These are phyloP conservation scores for Nicotiana knightiana DNA, from an alignment of 257 asterid species.

Conservation along the genomic window DNA sequence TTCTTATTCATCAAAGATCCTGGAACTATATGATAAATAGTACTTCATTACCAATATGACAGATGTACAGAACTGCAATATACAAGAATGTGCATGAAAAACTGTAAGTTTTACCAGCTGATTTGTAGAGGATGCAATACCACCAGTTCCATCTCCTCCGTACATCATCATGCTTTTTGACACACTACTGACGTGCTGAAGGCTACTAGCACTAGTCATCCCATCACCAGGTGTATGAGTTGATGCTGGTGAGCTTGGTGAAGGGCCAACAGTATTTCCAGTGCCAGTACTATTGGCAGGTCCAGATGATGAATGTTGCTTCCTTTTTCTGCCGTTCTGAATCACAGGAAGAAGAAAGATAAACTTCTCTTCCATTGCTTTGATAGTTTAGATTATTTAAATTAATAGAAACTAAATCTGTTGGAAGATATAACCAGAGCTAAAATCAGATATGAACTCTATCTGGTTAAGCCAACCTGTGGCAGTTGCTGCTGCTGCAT, in stretches of 20 bases:
- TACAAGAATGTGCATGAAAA: not conserved
- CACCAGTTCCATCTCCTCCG: slow-evolving; percentile 86
- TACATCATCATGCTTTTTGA: slow-evolving; percentile 78
- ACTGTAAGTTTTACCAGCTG: slow-evolving; percentile 59
- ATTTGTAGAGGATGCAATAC: slow-evolving; percentile 80
- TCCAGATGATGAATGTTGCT: slow-evolving; percentile 91
- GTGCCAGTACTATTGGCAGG: slow-evolving; percentile 82
- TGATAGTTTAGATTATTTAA: not conserved
- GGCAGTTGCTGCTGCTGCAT: slow-evolving; percentile 40
- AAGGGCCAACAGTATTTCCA: slow-evolving; percentile 70
- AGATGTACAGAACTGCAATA: not conserved
- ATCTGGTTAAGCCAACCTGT: slow-evolving; percentile 26
- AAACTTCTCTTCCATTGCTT: not conserved
- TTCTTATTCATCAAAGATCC: not conserved
- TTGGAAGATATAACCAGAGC: not conserved
- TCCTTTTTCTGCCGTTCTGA: slow-evolving; percentile 88
- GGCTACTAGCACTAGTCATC: slow-evolving; percentile 64
- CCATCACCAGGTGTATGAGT: slow-evolving; percentile 98
- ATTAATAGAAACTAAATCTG: not conserved
- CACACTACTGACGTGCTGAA: slow-evolving; percentile 67
- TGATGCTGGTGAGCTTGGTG: slow-evolving; percentile 85
- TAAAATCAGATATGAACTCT: not conserved
- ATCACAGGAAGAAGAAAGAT: slow-evolving; percentile 2
- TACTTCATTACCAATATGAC: not conserved
- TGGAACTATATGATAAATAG: not conserved